Conservation (phyloP, 78 protist species). For the Dictyostelium intermedium region DNA sequence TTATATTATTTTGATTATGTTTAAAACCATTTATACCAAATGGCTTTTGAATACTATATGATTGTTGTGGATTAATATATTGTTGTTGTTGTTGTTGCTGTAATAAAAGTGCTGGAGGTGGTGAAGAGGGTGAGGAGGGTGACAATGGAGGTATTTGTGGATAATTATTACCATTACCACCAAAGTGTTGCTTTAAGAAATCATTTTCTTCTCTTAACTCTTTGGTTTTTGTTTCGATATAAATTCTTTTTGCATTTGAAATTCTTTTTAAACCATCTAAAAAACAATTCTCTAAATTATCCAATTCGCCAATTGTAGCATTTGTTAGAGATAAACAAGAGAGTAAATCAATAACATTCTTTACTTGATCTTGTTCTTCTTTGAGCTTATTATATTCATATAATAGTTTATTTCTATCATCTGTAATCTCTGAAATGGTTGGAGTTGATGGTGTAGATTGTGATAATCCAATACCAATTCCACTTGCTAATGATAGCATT, state of each 20-base stretch:
- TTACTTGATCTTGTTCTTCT: conserved; percentile 18
- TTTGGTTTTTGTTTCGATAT: neutral
- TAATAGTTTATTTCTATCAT: neutral
- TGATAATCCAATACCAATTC: neutral
- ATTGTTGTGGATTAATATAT: neutral
- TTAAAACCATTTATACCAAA: neutral
- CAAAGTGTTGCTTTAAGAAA: neutral
- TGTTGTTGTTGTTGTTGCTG: too few species aligned
- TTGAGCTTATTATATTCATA: neutral
- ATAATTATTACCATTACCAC: neutral
- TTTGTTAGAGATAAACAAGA: neutral
- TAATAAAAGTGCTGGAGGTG: neutral
- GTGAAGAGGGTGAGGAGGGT: neutral
- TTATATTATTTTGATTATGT: neutral
- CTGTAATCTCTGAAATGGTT: neutral
- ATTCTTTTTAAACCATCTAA: conserved; percentile 27
- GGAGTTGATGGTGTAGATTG: conserved; percentile 6
- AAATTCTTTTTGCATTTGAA: conserved; percentile 26
- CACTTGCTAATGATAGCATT: neutral
- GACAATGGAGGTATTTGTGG: neutral
- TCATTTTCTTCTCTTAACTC: conserved; percentile 10
- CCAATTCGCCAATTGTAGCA: neutral
- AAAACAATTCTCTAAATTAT: conserved; percentile 29
- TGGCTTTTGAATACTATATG: neutral
- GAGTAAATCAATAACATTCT: neutral